Evolutionary conservation across 352 stramenopile species (phyloP).

Genomic region (Thalassiosira livingstoniorum): DNA sequence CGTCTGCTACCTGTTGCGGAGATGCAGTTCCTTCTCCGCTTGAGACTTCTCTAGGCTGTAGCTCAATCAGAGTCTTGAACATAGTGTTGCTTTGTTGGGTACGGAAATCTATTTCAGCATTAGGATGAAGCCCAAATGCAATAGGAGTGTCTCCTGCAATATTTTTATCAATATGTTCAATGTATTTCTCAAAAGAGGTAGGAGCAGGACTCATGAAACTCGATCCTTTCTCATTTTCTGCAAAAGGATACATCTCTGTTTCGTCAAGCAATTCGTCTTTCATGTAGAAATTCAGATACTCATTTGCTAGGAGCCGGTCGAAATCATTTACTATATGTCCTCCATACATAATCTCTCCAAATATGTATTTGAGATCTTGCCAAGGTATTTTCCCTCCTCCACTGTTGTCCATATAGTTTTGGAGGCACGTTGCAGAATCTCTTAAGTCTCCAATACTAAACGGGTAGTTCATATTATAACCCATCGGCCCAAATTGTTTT

Average conservation of each 20-base stretch:
- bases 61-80: conserved; percentile 95
- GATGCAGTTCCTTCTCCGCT: conserved; percentile 90
- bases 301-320: conserved; percentile 92
- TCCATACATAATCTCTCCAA: conserved; percentile 97
- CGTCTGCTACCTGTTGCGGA: conserved; percentile 92
- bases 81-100: conserved; percentile 95
- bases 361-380: conserved; percentile 96
- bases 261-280: conserved; percentile 97
- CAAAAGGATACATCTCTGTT: conserved; percentile 98
- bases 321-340: conserved; percentile 97
- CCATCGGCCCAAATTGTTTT: conserved; percentile 96
- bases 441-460: conserved; percentile 96
- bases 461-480: conserved; percentile 99
- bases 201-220: conserved; percentile 95
- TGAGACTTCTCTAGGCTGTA: conserved; percentile 90
- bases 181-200: conserved; percentile 97
- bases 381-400: conserved; percentile 94
- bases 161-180: conserved; percentile 96
- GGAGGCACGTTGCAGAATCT: conserved; percentile 93
- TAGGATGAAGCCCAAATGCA: conserved; percentile 97
- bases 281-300: conserved; percentile 98
- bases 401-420: conserved; percentile 97
- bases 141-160: conserved; percentile 96
- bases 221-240: conserved; percentile 94
- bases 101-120: conserved; percentile 98